Conservation (phyloP, 2,329 filamentous ascomycete species). For the Basipetospora chlamydospora region DNA sequence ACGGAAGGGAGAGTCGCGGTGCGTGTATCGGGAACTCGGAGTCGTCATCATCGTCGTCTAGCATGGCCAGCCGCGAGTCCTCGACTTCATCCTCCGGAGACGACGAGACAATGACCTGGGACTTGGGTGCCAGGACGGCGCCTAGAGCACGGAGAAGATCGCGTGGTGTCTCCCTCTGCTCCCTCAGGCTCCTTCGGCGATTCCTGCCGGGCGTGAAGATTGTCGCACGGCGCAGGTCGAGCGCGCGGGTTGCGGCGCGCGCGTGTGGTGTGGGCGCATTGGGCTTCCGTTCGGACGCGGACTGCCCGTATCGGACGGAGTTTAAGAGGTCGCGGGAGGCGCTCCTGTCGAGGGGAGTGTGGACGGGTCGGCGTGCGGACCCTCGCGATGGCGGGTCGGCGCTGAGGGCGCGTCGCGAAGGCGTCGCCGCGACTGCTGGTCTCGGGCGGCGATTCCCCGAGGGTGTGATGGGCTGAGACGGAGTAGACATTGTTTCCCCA, state of each 20-base stretch:
- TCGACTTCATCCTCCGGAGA: slow-evolving; percentile 24
- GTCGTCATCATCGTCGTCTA: slow-evolving; percentile 22
- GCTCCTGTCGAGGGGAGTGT: slow-evolving; percentile 26
- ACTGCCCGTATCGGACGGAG: slow-evolving; percentile 15
- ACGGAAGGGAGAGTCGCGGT: slow-evolving; percentile 40
- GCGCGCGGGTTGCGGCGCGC: slow-evolving; percentile 41
- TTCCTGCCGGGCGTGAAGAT: slow-evolving; percentile 45
- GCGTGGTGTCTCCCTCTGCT: slow-evolving; percentile 40
- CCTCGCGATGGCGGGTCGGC: slow-evolving; percentile 13
- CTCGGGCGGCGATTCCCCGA: slow-evolving; percentile 3
- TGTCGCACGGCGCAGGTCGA: slow-evolving; percentile 43
- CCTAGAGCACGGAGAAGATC: slow-evolving; percentile 39
- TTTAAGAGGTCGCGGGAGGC: slow-evolving; percentile 21
- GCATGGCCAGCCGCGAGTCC: slow-evolving; percentile 12
- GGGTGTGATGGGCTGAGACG: slow-evolving; percentile 1
- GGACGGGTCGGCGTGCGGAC: slow-evolving; percentile 24
- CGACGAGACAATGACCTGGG: slow-evolving; percentile 28
- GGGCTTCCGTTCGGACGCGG: slow-evolving; percentile 19
- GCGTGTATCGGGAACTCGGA: slow-evolving; percentile 33
- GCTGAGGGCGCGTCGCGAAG: slow-evolving; percentile 7
- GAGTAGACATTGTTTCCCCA: slow-evolving; percentile 1
- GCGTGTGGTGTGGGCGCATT: slow-evolving; percentile 44
- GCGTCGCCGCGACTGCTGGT: slow-evolving; percentile 7
- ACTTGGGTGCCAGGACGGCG: slow-evolving; percentile 34
- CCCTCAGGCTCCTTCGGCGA: slow-evolving; percentile 40